Evolutionary conservation across 176 grass and related monocot genomes (phyloP).

Genomic region (Pontederia paniculata): DNA sequence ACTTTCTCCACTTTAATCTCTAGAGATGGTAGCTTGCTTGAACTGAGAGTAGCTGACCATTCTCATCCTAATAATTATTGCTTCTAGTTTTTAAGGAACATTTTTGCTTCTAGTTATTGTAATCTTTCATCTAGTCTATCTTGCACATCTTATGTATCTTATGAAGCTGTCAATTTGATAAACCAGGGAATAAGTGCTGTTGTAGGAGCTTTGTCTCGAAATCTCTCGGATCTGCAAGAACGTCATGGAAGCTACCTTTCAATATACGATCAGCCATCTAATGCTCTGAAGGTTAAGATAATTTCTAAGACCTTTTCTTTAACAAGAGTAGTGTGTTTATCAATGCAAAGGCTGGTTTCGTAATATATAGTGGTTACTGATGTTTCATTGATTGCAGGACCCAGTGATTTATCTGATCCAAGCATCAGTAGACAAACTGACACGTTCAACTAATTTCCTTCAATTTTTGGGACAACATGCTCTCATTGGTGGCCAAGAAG

Average conservation of each 20-base stretch:
- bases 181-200: conserved; percentile 14
- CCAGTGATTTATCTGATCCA: conserved; percentile 15
- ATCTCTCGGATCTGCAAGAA: conserved; percentile 14
- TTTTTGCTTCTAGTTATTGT: neutral
- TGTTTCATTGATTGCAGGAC: conserved; percentile 4
- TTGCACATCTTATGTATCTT: neutral
- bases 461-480: conserved; percentile 19
- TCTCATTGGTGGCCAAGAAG: conserved; percentile 13
- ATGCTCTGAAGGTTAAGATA: neutral
- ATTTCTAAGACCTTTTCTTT: neutral
- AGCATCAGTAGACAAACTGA: conserved; percentile 16
- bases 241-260: conserved; percentile 17
- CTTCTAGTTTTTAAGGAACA: neutral
- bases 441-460: conserved; percentile 15
- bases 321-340: neutral
- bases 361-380: too few relatives aligned
- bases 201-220: conserved; percentile 18
- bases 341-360: neutral
- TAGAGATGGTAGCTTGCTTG: neutral
- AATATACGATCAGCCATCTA: conserved; percentile 16
- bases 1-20: conserved; percentile 11
- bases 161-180: neutral
- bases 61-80: neutral
- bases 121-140: neutral
- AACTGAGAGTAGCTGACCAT: neutral